phyloP scores from a whole-genome alignment of 2,329 filamentous ascomycete species.

The Penicillium sp. region DNA sequence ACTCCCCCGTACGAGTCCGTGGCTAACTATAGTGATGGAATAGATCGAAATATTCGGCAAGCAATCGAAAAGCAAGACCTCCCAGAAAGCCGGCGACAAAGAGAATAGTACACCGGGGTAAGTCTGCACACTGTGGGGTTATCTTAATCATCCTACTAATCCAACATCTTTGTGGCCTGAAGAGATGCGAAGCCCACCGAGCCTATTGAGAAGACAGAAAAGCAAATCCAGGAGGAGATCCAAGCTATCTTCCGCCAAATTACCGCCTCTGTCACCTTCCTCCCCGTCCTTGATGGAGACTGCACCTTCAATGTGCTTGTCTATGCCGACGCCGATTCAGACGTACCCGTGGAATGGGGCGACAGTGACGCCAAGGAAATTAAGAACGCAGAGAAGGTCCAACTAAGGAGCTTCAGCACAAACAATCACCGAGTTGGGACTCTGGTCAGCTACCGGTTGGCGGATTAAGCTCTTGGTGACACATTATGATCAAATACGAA shows the following conservation, averaged over 20 bases:
- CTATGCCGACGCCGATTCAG: conserved; percentile 91
- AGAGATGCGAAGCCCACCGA: conserved; percentile 27
- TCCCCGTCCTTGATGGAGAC: conserved; percentile 84
- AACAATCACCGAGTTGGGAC: conserved; percentile 91
- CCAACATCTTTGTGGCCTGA: conserved; percentile 3
- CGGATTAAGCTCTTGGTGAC: conserved; percentile 25
- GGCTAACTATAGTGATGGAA: conserved; percentile 7
- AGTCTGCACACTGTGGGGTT: conserved; percentile 13
- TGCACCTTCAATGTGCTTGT: conserved; percentile 99
- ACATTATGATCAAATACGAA: conserved; percentile 17
- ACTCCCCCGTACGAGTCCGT: background rate
- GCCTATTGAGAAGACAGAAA: conserved; percentile 68
- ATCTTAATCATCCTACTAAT: background rate
- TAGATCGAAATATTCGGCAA: conserved; percentile 52
- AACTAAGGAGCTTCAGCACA: conserved; percentile 90
- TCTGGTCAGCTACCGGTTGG: conserved; percentile 74
- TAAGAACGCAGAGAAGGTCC: conserved; percentile 83
- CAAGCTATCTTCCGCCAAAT: conserved; percentile 96
- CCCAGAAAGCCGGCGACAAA: conserved; percentile 50
- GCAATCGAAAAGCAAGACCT: conserved; percentile 41
- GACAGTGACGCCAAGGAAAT: conserved; percentile 98
- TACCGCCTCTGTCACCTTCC: conserved; percentile 91
- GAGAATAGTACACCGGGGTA: conserved; percentile 59
- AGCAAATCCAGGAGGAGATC: conserved; percentile 90
- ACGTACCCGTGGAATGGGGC: conserved; percentile 96